Evolutionary conservation across 192 early-diverging fungal species (phyloP).

Genomic region (Martensiomyces pterosporus): DNA sequence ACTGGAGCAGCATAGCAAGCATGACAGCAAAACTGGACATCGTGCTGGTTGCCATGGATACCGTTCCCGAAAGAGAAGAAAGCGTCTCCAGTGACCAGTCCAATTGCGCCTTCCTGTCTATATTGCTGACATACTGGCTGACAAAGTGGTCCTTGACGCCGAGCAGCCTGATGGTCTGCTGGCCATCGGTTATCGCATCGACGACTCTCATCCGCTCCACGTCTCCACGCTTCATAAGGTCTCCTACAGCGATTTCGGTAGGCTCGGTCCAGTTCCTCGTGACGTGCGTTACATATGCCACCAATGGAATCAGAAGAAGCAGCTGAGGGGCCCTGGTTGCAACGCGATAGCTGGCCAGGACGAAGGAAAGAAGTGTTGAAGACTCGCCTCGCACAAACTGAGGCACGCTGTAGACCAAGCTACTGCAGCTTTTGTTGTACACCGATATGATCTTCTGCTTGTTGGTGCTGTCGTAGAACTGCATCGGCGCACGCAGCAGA

Average conservation of each 20-base stretch:
- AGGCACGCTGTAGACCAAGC: neutral
- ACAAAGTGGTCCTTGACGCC: slow-evolving; percentile 50
- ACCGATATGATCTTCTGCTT: slow-evolving; percentile 2
- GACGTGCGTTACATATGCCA: too few species aligned
- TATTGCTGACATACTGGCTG: too few species aligned
- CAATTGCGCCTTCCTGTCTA: slow-evolving; percentile 55
- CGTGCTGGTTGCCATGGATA: too few species aligned
- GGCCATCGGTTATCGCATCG: slow-evolving; percentile 46
- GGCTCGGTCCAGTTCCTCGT: neutral
- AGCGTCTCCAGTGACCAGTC: too few species aligned
- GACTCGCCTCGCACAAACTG: too few species aligned
- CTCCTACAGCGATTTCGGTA: neutral
- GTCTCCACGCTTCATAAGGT: neutral
- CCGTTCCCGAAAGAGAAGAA: too few species aligned
- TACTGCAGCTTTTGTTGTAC: neutral
- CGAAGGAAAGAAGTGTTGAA: too few species aligned
- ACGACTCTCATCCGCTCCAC: too few species aligned
- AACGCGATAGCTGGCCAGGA: neutral
- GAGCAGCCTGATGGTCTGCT: slow-evolving; percentile 59
- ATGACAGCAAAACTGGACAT: too few species aligned
- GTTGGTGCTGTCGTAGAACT: slow-evolving; percentile 6
- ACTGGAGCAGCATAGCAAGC: too few species aligned
- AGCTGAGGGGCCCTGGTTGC: too few species aligned
- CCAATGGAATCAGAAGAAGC: too few species aligned
- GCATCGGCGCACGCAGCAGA: slow-evolving; percentile 3